These are phyloP conservation scores for Sisymbrium irio DNA, from an alignment of 345 rosid genomes.

Conservation along the genomic window DNA sequence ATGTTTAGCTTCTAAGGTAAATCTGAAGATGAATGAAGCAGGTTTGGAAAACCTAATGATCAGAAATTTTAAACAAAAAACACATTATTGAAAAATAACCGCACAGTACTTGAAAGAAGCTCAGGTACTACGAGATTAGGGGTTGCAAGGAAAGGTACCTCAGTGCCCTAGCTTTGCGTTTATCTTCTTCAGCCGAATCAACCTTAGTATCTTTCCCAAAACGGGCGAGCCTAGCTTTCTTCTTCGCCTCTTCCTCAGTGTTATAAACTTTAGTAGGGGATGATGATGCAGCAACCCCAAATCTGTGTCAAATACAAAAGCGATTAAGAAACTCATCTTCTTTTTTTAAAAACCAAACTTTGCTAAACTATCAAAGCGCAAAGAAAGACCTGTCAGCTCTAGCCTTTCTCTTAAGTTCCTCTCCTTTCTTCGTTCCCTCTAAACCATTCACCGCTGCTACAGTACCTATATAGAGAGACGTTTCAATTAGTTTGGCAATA, in stretches of 20 bases:
- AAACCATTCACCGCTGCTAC: conserved; percentile 33
- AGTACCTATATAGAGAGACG: conserved; percentile 53
- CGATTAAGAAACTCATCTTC: no score
- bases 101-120: neutral
- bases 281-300: conserved; percentile 58
- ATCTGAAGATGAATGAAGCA: conserved; percentile 46
- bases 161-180: conserved; percentile 74
- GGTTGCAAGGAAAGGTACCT: conserved; percentile 44
- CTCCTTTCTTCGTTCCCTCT: conserved; percentile 54
- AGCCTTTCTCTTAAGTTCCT: conserved; percentile 85
- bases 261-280: conserved; percentile 28
- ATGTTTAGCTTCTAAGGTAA: conserved; percentile 50
- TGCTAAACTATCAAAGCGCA: no score
- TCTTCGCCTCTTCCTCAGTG: conserved; percentile 66
- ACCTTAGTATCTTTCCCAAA: conserved; percentile 50
- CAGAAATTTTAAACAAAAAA: neutral
- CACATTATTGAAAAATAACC: neutral
- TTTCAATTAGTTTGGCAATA: neutral
- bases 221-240: conserved; percentile 82
- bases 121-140: neutral
- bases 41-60: conserved; percentile 60
- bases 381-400: conserved; percentile 99
- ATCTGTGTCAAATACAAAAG: no score
- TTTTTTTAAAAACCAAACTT: no score
- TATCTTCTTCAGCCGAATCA: conserved; percentile 70